phyloP scores from a whole-genome alignment of 257 asterid genomes.

The Salvia splendens region DNA sequence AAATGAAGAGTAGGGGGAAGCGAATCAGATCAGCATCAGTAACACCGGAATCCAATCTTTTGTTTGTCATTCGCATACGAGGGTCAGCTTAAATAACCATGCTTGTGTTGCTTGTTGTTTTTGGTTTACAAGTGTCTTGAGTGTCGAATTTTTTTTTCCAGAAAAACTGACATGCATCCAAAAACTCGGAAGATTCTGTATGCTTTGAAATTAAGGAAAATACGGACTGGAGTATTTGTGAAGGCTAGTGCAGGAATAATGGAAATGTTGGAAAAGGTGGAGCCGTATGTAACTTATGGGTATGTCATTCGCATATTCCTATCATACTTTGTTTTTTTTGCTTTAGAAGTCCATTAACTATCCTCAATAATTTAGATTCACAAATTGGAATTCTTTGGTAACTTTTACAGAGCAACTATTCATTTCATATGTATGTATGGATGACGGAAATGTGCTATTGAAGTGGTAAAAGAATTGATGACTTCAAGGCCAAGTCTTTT shows the following conservation, averaged over 20 bases:
- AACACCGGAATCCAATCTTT: too few relatives aligned
- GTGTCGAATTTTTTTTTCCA: conserved; percentile 34
- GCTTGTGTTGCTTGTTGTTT: background rate
- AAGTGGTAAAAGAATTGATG: background rate
- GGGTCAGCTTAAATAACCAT: conserved; percentile 56
- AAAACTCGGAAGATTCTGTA: conserved; percentile 61
- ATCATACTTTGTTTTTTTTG: too few relatives aligned
- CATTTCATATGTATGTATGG: background rate
- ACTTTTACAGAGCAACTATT: background rate
- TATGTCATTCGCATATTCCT: too few relatives aligned
- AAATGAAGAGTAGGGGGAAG: conserved; percentile 78
- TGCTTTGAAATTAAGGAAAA: conserved; percentile 71
- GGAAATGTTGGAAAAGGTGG: too few relatives aligned
- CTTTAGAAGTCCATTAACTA: conserved; percentile 6
- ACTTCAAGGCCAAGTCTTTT: background rate
- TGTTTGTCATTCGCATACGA: conserved; percentile 77
- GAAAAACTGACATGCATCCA: conserved; percentile 86
- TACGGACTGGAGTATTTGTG: conserved; percentile 77
- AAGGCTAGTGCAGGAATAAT: too few relatives aligned
- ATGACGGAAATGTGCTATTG: background rate
- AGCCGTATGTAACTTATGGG: too few relatives aligned
- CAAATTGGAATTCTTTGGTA: background rate
- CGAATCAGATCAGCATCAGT: too few relatives aligned
- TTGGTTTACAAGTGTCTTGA: background rate
- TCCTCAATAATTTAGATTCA: background rate